Percentiles rank a stretch among this genome's conserved stretches.
These are phyloP conservation scores for Aspergillus niger DNA, from an alignment of 2,329 filamentous ascomycete genomes.

Conservation along the genomic window DNA sequence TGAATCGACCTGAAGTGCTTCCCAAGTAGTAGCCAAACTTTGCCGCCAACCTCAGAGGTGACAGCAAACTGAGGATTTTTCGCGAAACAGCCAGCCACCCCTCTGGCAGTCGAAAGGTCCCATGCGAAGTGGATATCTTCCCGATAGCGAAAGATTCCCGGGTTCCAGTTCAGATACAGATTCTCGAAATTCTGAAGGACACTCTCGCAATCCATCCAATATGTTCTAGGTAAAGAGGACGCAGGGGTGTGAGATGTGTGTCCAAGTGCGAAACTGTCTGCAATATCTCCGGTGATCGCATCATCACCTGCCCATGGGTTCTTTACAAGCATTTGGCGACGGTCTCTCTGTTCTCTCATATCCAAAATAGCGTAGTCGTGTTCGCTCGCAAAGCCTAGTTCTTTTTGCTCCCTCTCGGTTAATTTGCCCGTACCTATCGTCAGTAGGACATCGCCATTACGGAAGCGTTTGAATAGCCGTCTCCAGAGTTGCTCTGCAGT, in stretches of 20 bases:
- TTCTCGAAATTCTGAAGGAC: conserved; percentile 92
- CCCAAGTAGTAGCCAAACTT: conserved; percentile 81
- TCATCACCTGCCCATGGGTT: conserved; percentile 89
- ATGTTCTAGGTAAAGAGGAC: conserved; percentile 66
- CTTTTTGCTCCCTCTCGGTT: conserved; percentile 72
- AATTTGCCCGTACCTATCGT: conserved; percentile 89
- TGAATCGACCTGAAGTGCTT: conserved; percentile 74
- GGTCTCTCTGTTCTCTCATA: conserved; percentile 64
- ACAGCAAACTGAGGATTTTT: conserved; percentile 64
- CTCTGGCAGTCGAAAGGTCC: conserved; percentile 57
- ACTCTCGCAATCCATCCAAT: conserved; percentile 90
- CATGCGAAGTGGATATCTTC: conserved; percentile 91
- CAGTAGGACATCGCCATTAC: conserved; percentile 77
- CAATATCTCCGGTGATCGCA: conserved; percentile 34
- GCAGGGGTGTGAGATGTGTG: conserved; percentile 24
- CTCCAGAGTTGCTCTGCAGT: conserved; percentile 76
- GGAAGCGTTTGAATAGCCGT: conserved; percentile 72
- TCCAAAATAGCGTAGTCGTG: conserved; percentile 94
- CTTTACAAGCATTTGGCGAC: conserved; percentile 77
- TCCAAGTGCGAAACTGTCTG: conserved; percentile 10
- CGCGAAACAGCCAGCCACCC: conserved; percentile 73
- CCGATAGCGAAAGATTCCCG: conserved; percentile 74
- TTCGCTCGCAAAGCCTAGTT: conserved; percentile 79
- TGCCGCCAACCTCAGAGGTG: conserved; percentile 56
- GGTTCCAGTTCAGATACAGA: conserved; percentile 97